Evolutionary conservation across 257 asterid species (phyloP).

Genomic region (Nyctanthes arbortristis): DNA sequence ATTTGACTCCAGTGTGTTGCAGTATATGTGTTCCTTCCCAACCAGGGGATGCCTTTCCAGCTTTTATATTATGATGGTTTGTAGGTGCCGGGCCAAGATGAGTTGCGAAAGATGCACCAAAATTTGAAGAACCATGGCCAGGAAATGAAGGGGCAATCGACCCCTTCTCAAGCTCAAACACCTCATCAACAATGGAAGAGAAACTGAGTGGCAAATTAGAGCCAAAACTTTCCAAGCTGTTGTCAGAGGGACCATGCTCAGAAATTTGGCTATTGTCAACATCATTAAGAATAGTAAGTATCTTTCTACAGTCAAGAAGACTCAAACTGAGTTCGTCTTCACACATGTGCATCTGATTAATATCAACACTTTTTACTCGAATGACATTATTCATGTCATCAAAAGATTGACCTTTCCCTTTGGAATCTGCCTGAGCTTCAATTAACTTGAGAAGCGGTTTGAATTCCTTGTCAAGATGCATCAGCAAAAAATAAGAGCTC

Average conservation of each 20-base stretch:
- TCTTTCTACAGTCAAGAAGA: slow-evolving; percentile 62
- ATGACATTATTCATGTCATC: slow-evolving; percentile 60
- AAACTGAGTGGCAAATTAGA: slow-evolving; percentile 56
- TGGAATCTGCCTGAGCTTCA: slow-evolving; percentile 71
- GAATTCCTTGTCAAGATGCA: slow-evolving; percentile 94
- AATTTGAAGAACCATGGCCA: slow-evolving; percentile 52
- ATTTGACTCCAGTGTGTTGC: slow-evolving; percentile 43
- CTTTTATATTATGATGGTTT: slow-evolving; percentile 47
- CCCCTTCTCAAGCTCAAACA: slow-evolving; percentile 93
- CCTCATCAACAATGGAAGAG: slow-evolving; percentile 87
- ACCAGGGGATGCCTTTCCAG: slow-evolving; percentile 61
- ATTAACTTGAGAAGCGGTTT: slow-evolving; percentile 82
- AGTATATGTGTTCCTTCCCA: slow-evolving; percentile 62
- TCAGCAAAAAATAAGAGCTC: slow-evolving; percentile 74
- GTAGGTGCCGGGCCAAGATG: slow-evolving; percentile 52
- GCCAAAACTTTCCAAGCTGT: slow-evolving; percentile 49
- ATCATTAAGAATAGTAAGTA: slow-evolving; percentile 42
- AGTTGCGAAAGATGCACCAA: slow-evolving; percentile 53
- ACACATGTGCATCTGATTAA: slow-evolving; percentile 71
- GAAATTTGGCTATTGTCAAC: slow-evolving; percentile 42
- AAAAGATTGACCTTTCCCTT: slow-evolving; percentile 61
- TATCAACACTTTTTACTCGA: slow-evolving; percentile 69
- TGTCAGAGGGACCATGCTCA: slow-evolving; percentile 50
- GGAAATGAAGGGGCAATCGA: slow-evolving; percentile 39
- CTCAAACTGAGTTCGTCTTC: slow-evolving; percentile 86